A percentile compares a stretch with the other conserved stretches of the same genome.
Evolutionary conservation across 179 eudicot genomes (phyloP).

Genomic region (Silene vulgaris): DNA sequence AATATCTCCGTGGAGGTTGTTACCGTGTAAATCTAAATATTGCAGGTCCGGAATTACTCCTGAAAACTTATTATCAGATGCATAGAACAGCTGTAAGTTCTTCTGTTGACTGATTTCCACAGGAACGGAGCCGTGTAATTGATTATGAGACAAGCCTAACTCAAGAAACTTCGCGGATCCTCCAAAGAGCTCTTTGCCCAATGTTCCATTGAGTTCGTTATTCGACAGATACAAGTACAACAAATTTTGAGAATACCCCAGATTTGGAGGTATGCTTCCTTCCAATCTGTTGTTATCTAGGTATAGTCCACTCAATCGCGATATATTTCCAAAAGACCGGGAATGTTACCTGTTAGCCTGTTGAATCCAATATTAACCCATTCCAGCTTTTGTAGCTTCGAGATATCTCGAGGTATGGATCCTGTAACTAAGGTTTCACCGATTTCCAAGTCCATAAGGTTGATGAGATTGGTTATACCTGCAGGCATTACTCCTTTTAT

Average conservation of each 20-base stretch:
- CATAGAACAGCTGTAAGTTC: background rate
- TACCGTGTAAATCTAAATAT: background rate
- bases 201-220: slow-evolving; percentile 19
- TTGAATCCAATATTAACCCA: background rate
- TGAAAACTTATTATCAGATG: slow-evolving; percentile 19
- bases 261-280: slow-evolving; percentile 10
- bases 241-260: slow-evolving; percentile 20
- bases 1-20: slow-evolving; percentile 2
- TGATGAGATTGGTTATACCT: slow-evolving; percentile 21
- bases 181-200: slow-evolving; percentile 8
- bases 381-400: slow-evolving; percentile 18
- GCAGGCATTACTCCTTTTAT: slow-evolving; percentile 24
- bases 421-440: slow-evolving; percentile 8
- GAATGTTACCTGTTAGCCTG: slow-evolving; percentile 17
- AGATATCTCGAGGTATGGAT: slow-evolving; percentile 15
- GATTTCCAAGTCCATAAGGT: background rate
- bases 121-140: slow-evolving; percentile 16
- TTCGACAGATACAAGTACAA: background rate
- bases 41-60: background rate
- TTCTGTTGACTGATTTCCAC: slow-evolving; percentile 10
- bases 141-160: slow-evolving; percentile 12
- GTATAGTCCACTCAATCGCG: slow-evolving; percentile 6
- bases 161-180: background rate
- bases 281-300: slow-evolving; percentile 12
- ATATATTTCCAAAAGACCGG: slow-evolving; percentile 9